Conservation (phyloP, 768 basidiomycete species). For the Udeniomyces megalosporus region DNA sequence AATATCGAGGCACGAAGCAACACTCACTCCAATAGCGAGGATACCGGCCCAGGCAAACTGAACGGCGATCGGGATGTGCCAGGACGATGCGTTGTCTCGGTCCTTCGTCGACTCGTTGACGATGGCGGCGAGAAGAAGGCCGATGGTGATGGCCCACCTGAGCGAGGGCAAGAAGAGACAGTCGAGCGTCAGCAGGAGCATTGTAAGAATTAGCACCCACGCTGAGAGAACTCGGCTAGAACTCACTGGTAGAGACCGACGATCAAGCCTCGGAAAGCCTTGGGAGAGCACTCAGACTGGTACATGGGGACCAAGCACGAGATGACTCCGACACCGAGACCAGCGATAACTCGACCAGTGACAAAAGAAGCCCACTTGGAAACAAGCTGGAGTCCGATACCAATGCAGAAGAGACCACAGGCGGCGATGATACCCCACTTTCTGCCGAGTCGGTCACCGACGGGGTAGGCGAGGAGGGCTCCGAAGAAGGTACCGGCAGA, state of each 20-base stretch:
- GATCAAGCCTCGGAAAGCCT: slow-evolving; percentile 30
- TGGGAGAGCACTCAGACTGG: slow-evolving; percentile 29
- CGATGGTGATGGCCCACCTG: slow-evolving; percentile 29
- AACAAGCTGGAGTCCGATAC: slow-evolving; percentile 18
- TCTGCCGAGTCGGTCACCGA: slow-evolving; percentile 13
- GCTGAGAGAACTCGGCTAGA: too few relatives aligned
- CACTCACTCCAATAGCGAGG: slow-evolving; percentile 28
- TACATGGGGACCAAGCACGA: slow-evolving; percentile 17
- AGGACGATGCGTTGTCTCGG: slow-evolving; percentile 20
- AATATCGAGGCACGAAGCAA: too few relatives aligned
- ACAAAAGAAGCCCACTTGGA: slow-evolving; percentile 16
- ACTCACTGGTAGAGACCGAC: slow-evolving; percentile 27
- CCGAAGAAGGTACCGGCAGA: slow-evolving; percentile 32
- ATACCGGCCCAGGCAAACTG: slow-evolving; percentile 18
- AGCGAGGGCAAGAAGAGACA: neutral
- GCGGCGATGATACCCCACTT: slow-evolving; percentile 13
- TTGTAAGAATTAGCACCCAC: too few relatives aligned
- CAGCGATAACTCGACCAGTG: slow-evolving; percentile 24
- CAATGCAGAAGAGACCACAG: slow-evolving; percentile 19
- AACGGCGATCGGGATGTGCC: slow-evolving; percentile 29
- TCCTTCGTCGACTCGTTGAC: slow-evolving; percentile 29
- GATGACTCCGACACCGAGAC: slow-evolving; percentile 24
- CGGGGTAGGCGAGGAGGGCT: slow-evolving; percentile 2
- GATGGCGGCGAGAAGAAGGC: slow-evolving; percentile 29
- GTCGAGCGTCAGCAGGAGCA: neutral